Base-by-base conservation (phyloP, 208 protist genomes). In the Leishmania guyanensis region DNA sequence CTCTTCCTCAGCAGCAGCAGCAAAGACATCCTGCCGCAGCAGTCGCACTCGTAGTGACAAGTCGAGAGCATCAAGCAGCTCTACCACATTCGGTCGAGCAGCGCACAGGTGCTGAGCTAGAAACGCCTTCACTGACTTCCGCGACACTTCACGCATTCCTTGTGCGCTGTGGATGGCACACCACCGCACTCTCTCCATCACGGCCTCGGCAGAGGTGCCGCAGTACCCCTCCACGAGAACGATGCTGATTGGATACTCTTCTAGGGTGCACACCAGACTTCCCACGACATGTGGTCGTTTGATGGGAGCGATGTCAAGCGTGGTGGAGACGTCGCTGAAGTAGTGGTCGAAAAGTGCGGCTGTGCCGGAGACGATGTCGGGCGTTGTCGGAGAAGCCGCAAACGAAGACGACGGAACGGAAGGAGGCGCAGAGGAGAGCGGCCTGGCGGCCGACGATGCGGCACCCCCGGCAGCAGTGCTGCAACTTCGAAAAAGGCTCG, bases 231-330 rank as follows among this genome's bases (percentile, higher is more conserved):
- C 82, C 22, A 86, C 82, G 16, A 86, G 66, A 3, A 80, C 22
- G 17, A 86, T 29, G 20, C 51, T 78, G 58, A 86, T 51, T 10
- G 77, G 77, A 46, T 56, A 76, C 50, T 75, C 71, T 33, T 82
- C 82, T 51, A 86, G 5, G 20, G 48, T 22, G 78, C 82, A 86
- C 66, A 53, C 36, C 20, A 86, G 78, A 46, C 78, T 79, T 8
- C 82, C 82, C 29, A 76, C 33, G 17, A 86, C 51, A 56, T 82
- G 82, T 22, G 82, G 82, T 9, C 82, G 82, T 58, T 78, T 78
- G 33, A 86, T 72, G 8, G 82, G 82, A 2, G 82, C 82, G 0
- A 86, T 58, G 58, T 86, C 82, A 0, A 86, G 66, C 6, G 73
- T 86, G 51, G 78, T 86, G 58, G 75, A 39, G 20, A 85, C 54